Base-by-base conservation (phyloP, 2,329 filamentous ascomycete species). In the Penicillium frequentans region DNA sequence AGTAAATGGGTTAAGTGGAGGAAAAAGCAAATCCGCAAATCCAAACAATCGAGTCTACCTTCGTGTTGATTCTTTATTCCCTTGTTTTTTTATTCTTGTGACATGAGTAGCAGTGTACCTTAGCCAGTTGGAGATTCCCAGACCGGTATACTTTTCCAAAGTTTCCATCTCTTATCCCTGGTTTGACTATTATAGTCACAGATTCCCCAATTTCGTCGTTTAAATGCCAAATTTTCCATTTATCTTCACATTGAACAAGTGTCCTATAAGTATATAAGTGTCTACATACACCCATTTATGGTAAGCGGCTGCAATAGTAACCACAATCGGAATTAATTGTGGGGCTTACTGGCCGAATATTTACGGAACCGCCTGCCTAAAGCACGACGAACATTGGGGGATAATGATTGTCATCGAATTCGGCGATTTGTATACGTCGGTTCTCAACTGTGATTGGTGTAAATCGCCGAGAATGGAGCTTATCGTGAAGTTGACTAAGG, bases 1-100 rank as follows among this genome's bases (percentile, higher is more conserved):
- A 75, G 71, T 75, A 73, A 70, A 66, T 35, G 29, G 44, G 44
- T 31, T 49, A 19, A 39, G 45, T 49, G 54, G 52, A 54, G 42
- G 49, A 58, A 55, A 49, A 60, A 61, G 23, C 43, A 56, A 58
- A 44, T 54, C 55, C 23, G 42, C 51, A 50, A 61, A 58, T 39
- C 44, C 54, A 61, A 55, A 49, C 58, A 48, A 55, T 55, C 52
- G 33, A 58, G 44, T 37, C 42, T 54, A 33, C 45, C 50, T 16
- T 47, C 48, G 49, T 45, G 52, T 59, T 56, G 59, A 58, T 59
- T 61, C 50, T 48, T 46, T 63, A 55, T 57, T 58, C 43, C 39
- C 27, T 49, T 35, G 51, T 55, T 46, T 54, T 39, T 46, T 47
- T 57, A 16, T 39, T 46, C 10, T 46, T 39, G 37, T 61, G 56